Percentiles rank a stretch among this genome's conserved stretches.
Conservation (phyloP, 1,284 basidiomycete genomes). For the Anthracocystis walkeri region DNA sequence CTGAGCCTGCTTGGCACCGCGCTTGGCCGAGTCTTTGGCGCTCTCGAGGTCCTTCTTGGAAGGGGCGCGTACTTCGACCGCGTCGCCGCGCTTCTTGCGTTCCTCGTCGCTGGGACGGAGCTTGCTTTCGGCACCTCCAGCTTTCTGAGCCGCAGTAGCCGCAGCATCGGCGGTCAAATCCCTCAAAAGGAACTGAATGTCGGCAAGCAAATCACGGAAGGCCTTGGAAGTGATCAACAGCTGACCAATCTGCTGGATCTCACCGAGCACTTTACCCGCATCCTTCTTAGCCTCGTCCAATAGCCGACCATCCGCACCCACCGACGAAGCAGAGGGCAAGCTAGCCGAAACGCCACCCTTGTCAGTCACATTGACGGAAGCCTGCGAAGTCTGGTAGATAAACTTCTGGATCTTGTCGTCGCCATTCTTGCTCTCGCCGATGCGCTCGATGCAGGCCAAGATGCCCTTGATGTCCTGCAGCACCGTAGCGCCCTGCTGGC, state of each 20-base stretch:
- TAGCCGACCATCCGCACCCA: conserved; percentile 64
- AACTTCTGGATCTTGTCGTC: conserved; percentile 71
- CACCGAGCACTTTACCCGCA: conserved; percentile 68
- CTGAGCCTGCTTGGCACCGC: conserved; percentile 67
- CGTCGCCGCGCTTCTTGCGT: conserved; percentile 63
- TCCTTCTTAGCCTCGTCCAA: conserved; percentile 68
- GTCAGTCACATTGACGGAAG: conserved; percentile 60
- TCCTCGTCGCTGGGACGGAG: conserved; percentile 56
- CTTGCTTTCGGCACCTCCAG: conserved; percentile 62
- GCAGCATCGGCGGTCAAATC: conserved; percentile 72
- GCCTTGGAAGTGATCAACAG: conserved; percentile 71
- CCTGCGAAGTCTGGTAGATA: conserved; percentile 66
- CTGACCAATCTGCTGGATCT: conserved; percentile 70
- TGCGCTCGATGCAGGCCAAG: conserved; percentile 52
- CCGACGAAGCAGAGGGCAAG: conserved; percentile 32
- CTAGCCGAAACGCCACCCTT: conserved; percentile 31
- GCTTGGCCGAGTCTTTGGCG: conserved; percentile 70
- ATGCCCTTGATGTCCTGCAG: conserved; percentile 55
- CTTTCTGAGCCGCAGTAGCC: conserved; percentile 59
- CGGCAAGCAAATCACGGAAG: conserved; percentile 71
- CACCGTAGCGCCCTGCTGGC: conserved; percentile 50
- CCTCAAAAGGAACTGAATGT: conserved; percentile 70
- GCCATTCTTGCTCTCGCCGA: conserved; percentile 58
- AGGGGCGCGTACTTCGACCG: conserved; percentile 56
- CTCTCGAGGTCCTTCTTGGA: conserved; percentile 68